These are phyloP conservation scores for Platanthera zijinensis DNA, from an alignment of 106 monocot genomes.

Conservation along the genomic window DNA sequence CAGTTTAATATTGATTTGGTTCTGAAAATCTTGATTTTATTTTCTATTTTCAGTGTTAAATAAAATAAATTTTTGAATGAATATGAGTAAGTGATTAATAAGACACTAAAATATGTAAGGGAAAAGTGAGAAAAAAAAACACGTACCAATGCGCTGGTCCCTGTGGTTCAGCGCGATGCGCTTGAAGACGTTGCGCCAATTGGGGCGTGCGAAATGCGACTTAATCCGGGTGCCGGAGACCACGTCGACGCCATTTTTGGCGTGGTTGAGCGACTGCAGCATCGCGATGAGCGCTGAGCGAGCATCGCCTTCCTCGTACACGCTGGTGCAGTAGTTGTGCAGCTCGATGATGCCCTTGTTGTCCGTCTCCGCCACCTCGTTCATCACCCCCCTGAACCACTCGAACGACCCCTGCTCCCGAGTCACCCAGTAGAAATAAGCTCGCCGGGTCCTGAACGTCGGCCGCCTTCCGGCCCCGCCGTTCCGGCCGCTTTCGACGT, in stretches of 20 bases:
- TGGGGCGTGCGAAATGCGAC: slow-evolving; percentile 86
- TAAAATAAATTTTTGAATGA: too few species aligned
- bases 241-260: slow-evolving; percentile 76
- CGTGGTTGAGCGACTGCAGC: slow-evolving; percentile 83
- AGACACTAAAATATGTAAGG: too few species aligned
- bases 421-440: slow-evolving; percentile 95
- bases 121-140: neutral
- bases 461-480: neutral
- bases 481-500: slow-evolving; percentile 4
- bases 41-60: too few species aligned
- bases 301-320: slow-evolving; percentile 95
- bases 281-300: slow-evolving; percentile 80
- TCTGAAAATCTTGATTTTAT: too few species aligned
- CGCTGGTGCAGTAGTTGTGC: slow-evolving; percentile 94
- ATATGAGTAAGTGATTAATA: too few species aligned
- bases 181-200: slow-evolving; percentile 86
- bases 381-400: slow-evolving; percentile 93
- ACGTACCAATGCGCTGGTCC: slow-evolving; percentile 36
- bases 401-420: slow-evolving; percentile 92
- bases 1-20: too few species aligned
- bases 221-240: slow-evolving; percentile 83
- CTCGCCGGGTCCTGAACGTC: slow-evolving; percentile 48
- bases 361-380: slow-evolving; percentile 89
- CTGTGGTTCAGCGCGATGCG: slow-evolving; percentile 60
- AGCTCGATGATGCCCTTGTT: slow-evolving; percentile 64